phyloP scores from a whole-genome alignment of 2,329 filamentous ascomycete genomes.

The Colletotrichum falcatum region DNA sequence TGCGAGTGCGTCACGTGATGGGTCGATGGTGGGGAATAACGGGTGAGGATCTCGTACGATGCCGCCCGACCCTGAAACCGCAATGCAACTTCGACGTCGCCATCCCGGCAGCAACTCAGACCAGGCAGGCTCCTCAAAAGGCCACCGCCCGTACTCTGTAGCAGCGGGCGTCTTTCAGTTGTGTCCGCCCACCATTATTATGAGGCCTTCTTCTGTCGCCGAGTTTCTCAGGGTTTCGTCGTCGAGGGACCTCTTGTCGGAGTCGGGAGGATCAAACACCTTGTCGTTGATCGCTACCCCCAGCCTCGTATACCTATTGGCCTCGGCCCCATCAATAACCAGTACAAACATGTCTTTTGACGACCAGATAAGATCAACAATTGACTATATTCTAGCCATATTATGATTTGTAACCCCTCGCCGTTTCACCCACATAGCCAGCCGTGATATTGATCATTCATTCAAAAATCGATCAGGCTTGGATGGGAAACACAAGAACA shows the following conservation, averaged over 20 bases:
- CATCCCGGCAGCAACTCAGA: background rate
- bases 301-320: slow-evolving; percentile 24
- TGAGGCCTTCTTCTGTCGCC: background rate
- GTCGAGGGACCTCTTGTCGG: background rate
- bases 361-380: background rate
- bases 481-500: background rate
- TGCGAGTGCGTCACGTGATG: slow-evolving; percentile 24
- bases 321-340: background rate
- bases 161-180: background rate
- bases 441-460: background rate
- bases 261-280: slow-evolving; percentile 21
- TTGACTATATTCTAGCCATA: background rate
- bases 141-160: slow-evolving; percentile 5
- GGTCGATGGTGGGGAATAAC: slow-evolving; percentile 32
- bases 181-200: background rate
- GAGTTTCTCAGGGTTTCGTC: background rate
- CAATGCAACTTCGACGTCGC: slow-evolving; percentile 31
- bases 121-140: background rate
- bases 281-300: background rate
- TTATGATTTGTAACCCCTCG: background rate
- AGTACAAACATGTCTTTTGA: background rate
- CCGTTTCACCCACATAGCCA: background rate
- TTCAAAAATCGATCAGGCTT: background rate
- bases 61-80: slow-evolving; percentile 38
- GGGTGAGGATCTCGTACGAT: slow-evolving; percentile 38